Conservation (phyloP, 2,329 filamentous ascomycete species). For the Phyllosticta citriasiana region DNA sequence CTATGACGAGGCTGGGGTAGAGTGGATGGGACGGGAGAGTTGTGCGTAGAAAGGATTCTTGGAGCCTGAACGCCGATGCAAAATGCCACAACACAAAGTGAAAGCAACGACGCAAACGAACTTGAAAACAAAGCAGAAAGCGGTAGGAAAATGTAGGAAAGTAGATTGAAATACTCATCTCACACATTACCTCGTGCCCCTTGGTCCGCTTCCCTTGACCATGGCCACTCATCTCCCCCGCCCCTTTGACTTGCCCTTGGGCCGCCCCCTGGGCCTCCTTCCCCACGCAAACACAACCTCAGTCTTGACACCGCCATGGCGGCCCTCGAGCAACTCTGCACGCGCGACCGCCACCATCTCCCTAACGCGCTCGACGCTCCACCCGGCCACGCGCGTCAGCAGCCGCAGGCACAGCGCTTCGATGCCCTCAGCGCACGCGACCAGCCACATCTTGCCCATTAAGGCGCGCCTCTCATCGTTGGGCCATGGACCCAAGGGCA, state of each 20-base stretch:
- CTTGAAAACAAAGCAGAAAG: no score
- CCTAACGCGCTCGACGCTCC: conserved; percentile 23
- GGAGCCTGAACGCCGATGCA: no score
- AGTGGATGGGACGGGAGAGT: no score
- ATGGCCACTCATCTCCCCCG: neutral
- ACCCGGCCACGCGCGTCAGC: conserved; percentile 25
- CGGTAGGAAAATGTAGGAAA: no score
- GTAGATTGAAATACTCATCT: no score
- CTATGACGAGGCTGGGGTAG: no score
- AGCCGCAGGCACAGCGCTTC: conserved; percentile 29
- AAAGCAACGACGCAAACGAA: no score
- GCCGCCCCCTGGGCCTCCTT: conserved; percentile 2
- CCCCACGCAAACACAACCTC: conserved; percentile 2
- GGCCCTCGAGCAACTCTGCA: conserved; percentile 3
- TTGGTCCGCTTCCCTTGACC: no score
- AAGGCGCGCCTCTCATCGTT: conserved; percentile 23
- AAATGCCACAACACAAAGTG: no score
- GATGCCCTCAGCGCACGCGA: conserved; percentile 30
- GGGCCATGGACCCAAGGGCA: conserved; percentile 31
- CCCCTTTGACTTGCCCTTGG: neutral
- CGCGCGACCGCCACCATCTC: neutral
- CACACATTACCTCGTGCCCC: no score
- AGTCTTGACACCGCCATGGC: neutral
- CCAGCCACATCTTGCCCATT: conserved; percentile 33
- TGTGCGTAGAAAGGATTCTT: no score